Evolutionary conservation across 2,329 filamentous ascomycete genomes (phyloP), one percentile per base, ranked within the genome.

Genomic region (Tolypocladium pustulatum): DNA sequence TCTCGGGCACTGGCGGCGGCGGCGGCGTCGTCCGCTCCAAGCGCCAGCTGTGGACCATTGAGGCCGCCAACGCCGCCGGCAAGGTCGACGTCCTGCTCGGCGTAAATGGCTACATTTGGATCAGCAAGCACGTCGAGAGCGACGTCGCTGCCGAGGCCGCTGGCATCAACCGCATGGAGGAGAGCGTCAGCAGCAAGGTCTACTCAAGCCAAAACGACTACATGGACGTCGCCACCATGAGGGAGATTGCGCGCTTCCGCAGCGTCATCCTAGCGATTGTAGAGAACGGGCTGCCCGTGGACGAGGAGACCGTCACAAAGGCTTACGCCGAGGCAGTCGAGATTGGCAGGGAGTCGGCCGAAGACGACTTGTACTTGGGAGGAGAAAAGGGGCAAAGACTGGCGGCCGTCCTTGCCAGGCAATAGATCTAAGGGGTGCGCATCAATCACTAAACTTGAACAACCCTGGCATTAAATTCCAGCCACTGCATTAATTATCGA

Each of bases 21-120:
- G 87, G 86, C 3, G 91, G 92, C 51, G 91, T 97, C 1, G 90
- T 96, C 36, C 79, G 94, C 57, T 85, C 87, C 30, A 84, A 93
- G 65, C 79, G 92, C 59, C 94, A 99, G 76, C 87, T 94, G 46
- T 96, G 94, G 82, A 94, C 91, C 0, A 77, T 96, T 66, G 83
- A 87, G 60, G 72, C 71, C 6, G 76, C 75, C 46, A 75, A 78
- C 62, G 78, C 81, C 38, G 80, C 81, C 38, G 80, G 83, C 57
- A 87, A 85, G 62, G 83, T 99, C 34, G 90, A 97, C 69, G 85
- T 97, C 9, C 82, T 96, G 57, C 79, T 99, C 1, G 94, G 94
- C 2, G 94, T 99, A 43, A 99, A 99, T 68, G 94, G 94, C 1
- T 97, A 95, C 71, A 91, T 97, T 60, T 99, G 91, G 89, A 92